Base-by-base conservation (phyloP, 1,284 basidiomycete genomes). In the Naganishia sp. region DNA sequence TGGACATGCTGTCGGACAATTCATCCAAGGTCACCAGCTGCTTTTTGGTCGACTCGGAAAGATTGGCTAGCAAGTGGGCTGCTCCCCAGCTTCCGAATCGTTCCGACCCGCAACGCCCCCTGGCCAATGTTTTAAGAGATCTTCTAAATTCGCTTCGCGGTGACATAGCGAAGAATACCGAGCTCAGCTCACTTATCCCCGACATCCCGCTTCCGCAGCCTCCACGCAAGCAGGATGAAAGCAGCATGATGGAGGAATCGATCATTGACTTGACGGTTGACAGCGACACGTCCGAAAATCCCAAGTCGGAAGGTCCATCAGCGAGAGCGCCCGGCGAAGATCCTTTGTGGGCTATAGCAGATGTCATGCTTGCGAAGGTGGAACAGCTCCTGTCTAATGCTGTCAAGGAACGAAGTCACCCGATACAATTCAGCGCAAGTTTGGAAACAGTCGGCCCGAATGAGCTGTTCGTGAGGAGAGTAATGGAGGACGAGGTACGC, bases 271-370 rank as follows among this genome's bases (percentile, higher is more conserved):
- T 43, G 43, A 43, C 36, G 36, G 36, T 39, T 13, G 36, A 39
- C 7, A 39, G 43, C 6, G 28, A 31, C 6, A 25, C 2, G 45
- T 25, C 28, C 10, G 2, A 7, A 23, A 18, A 11, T 4, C 6
- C 23, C 15, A 31, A 16, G 42, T 21, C 13, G 7, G 31, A 18
- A 11, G 15, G 6, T 11, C 10, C 23, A n/a, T 42, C 42, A 25
- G 28, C 16, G 9, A 2, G 7, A 6, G 21, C n/a, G 21, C n/a
- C 46, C 46, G 48, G 59, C 16, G 15, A 61, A 42, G 59, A 61
- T 52, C 59, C 59, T 23, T 36, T 61, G 36, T 61, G 59, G 59
- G 36, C 59, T 10, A 61, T 61, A 25, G 48, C 48, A 28, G 59
- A 61, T 43, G 59, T 61, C 23, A 43, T 61, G 48, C 59, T 61